Percentiles rank a stretch among this genome's conserved stretches.
These are phyloP conservation scores for Penicillium brevicompactum DNA, from an alignment of 2,329 filamentous ascomycete species.

Conservation along the genomic window DNA sequence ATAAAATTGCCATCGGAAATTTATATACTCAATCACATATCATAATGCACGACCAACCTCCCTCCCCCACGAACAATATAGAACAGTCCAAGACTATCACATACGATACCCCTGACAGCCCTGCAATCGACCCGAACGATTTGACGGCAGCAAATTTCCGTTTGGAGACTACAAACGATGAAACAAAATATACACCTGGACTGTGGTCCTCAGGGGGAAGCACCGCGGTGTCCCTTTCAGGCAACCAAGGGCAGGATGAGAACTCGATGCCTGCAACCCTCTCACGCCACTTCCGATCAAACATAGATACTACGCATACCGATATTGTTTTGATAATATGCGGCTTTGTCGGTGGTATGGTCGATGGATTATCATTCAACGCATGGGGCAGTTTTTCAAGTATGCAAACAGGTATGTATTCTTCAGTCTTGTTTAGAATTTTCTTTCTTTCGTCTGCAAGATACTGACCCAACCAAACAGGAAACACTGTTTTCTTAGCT, in stretches of 20 bases:
- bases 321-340: conserved; percentile 38
- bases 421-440: too few relatives aligned
- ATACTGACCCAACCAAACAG: conserved; percentile 21
- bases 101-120: background rate
- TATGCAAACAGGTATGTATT: conserved; percentile 44
- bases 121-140: background rate
- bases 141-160: background rate
- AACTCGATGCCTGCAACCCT: conserved; percentile 15
- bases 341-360: conserved; percentile 42
- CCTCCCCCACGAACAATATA: background rate
- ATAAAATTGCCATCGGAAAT: background rate
- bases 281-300: conserved; percentile 21
- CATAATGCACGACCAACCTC: conserved; percentile 1
- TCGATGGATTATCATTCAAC: conserved; percentile 45
- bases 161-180: background rate
- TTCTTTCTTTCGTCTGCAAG: too few relatives aligned
- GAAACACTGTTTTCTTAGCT: conserved; percentile 48
- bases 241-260: conserved; percentile 15
- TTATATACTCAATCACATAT: background rate
- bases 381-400: conserved; percentile 47
- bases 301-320: conserved; percentile 28
- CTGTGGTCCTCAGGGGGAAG: conserved; percentile 26
- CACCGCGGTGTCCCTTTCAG: conserved; percentile 27
- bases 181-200: conserved; percentile 20
- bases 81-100: background rate